Conservation (phyloP, 192 early-diverging fungal species). For the Podila epicladia region DNA sequence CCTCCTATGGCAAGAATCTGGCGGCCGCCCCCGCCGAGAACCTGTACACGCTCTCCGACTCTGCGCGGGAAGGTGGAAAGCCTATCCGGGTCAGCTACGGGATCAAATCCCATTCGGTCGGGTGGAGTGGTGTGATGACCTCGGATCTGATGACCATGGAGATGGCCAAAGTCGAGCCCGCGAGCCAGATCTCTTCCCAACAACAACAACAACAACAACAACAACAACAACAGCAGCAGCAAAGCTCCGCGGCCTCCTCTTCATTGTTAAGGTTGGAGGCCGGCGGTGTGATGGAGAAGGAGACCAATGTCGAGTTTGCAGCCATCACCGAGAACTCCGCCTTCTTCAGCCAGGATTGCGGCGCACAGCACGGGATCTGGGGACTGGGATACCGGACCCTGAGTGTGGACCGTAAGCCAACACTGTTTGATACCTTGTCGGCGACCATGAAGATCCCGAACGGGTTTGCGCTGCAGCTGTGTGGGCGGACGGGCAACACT, state of each 20-base stretch:
- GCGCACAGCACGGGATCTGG: slow-evolving; percentile 46
- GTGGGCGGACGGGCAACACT: slow-evolving; percentile 21
- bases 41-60: slow-evolving; percentile 25
- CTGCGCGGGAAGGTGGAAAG: slow-evolving; percentile 11
- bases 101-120: slow-evolving; percentile 43
- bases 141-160: slow-evolving; percentile 40
- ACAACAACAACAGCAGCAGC: background rate
- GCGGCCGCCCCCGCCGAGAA: slow-evolving; percentile 31
- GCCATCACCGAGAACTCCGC: slow-evolving; percentile 32
- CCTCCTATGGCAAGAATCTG: background rate
- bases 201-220: background rate
- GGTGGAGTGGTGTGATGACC: slow-evolving; percentile 45
- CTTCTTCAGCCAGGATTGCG: slow-evolving; percentile 47
- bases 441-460: slow-evolving; percentile 47
- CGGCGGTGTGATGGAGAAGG: slow-evolving; percentile 37
- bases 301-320: slow-evolving; percentile 44
- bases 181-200: background rate
- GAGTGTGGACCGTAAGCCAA: slow-evolving; percentile 31
- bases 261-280: background rate
- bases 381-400: slow-evolving; percentile 27
- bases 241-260: too few species aligned
- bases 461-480: slow-evolving; percentile 47
- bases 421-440: slow-evolving; percentile 37
- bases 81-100: slow-evolving; percentile 38
- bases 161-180: slow-evolving; percentile 35